Evolutionary conservation across 176 grass and related monocot species (phyloP).

Genomic region (Bothriochloa decipiens): DNA sequence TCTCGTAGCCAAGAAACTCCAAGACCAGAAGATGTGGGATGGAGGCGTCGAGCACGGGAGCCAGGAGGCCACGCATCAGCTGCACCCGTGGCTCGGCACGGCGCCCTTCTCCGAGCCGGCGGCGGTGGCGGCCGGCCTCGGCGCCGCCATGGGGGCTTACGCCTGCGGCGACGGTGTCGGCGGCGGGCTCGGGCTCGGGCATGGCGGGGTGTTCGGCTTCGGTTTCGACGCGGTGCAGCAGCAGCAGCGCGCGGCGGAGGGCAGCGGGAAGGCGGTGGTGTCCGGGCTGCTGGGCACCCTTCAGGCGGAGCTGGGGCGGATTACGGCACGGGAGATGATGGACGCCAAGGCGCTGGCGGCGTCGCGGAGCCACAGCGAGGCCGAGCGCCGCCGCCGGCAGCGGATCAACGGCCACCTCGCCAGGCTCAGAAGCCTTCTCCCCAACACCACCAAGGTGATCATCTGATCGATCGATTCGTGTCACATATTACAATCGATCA

Average conservation of each 20-base stretch:
- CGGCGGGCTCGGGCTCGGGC: constrained; percentile 47
- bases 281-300: constrained; percentile 67
- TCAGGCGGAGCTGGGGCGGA: constrained; percentile 84
- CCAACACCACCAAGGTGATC: constrained; percentile 91
- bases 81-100: constrained; percentile 58
- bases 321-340: constrained; percentile 90
- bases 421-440: constrained; percentile 82
- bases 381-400: constrained; percentile 92
- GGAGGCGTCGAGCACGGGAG: constrained; percentile 64
- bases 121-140: constrained; percentile 2
- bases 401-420: constrained; percentile 93
- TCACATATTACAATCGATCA: not conserved
- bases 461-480: not conserved
- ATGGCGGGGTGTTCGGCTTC: constrained; percentile 55
- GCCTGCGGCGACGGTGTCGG: constrained; percentile 37
- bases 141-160: constrained; percentile 37
- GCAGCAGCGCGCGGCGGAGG: constrained; percentile 50
- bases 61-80: constrained; percentile 54
- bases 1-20: constrained; percentile 24
- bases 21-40: constrained; percentile 56
- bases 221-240: constrained; percentile 41
- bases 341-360: constrained; percentile 96
- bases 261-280: constrained; percentile 44
- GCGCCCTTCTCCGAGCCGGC: constrained; percentile 39
- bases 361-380: constrained; percentile 96